Conservation (phyloP, 73 alveolate species). For the Tetrahymena borealis region DNA sequence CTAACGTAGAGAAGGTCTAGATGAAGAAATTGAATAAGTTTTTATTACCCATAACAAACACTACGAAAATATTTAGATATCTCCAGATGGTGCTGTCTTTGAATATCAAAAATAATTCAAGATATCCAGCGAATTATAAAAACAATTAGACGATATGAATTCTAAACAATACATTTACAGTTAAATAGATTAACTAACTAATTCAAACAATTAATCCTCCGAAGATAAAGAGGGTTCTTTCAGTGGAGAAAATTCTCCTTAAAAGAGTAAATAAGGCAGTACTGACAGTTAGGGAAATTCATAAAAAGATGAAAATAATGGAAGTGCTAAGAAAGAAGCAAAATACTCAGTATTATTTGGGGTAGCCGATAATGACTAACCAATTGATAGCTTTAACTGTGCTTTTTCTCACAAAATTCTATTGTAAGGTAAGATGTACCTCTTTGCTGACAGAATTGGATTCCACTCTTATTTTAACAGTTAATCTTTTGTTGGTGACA, state of each 20-base stretch:
- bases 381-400: background rate
- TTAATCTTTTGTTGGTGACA: background rate
- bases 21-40: background rate
- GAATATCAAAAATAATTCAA: background rate
- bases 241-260: background rate
- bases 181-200: background rate
- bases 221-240: background rate
- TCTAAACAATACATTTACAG: background rate
- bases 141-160: background rate
- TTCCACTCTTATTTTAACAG: background rate
- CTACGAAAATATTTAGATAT: background rate
- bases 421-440: background rate
- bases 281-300: background rate
- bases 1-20: background rate
- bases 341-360: background rate
- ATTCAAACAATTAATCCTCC: background rate
- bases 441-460: background rate
- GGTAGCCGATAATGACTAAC: background rate
- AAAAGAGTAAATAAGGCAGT: background rate
- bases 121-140: background rate
- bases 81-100: background rate
- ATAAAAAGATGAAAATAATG: background rate
- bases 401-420: background rate
- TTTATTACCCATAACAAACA: background rate
- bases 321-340: background rate